Base-by-base conservation (phyloP, 2,329 filamentous ascomycete species). In the Periconia digitata region DNA sequence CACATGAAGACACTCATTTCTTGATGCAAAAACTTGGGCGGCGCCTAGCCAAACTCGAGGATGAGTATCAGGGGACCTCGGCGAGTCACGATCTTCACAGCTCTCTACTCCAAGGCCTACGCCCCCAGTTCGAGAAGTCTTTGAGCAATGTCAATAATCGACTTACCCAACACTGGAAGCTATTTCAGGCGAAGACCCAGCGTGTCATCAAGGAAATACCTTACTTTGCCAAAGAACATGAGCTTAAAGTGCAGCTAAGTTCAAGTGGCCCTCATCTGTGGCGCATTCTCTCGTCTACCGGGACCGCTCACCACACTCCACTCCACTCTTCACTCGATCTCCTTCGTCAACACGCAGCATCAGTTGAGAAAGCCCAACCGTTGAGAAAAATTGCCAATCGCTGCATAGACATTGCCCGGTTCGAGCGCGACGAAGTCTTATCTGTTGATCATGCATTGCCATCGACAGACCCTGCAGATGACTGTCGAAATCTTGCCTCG, bases 41-140 rank as follows among this genome's bases (percentile, higher is more conserved):
- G 18, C 78, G 83, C 0, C 73, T 86, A 13, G 78, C 76, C 0
- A 87, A 87, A 59, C 56, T 86, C 0, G 77, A 84, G 24, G 56
- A 61, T 0, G 75, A 79, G 52, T 2, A 13, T 32, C 12, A 50
- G 35, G 2, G n/a, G n/a, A 4, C 20, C 12, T 22, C 34, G 1
- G 8, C 20, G 1, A 17, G 20, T 15, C 15, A 42, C 17, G 20
- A n/a, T 13, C 10, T 40, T 1, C 43, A 54, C 23, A 20, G 27
- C 6, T 7, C 35, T 8, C 16, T 56, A 0, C 40, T 56, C 24
- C 10, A 17, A 1, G 34, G 43, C 8, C 37, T 62, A 16, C 22
- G 43, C 3, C 12, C 41, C 1, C 16, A 23, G 1, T 63, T 70
- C 16, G 52, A 57, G 10, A 49, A 34, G 15, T 36, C 46, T 1